phyloP scores from a whole-genome alignment of 2,329 filamentous ascomycete genomes.

The Dactylonectria macrodidyma region DNA sequence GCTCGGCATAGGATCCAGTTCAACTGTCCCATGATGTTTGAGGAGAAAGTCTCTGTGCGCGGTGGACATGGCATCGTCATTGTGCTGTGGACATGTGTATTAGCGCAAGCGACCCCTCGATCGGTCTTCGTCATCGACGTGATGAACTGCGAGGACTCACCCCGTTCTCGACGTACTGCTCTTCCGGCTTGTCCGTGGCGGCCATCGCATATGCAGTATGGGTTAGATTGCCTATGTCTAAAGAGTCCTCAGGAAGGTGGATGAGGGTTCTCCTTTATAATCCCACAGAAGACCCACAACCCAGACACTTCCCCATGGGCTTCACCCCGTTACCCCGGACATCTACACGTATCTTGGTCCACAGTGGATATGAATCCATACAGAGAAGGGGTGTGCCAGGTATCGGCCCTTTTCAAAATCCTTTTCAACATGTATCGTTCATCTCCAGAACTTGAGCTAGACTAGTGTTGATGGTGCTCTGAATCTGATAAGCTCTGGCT shows the following conservation, averaged over 20 bases:
- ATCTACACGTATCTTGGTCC: constrained; percentile 9
- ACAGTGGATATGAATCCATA: constrained; percentile 11
- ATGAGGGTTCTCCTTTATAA: constrained; percentile 14
- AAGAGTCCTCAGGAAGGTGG: background rate
- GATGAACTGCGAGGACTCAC: background rate
- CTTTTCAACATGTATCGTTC: background rate
- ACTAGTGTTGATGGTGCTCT: background rate
- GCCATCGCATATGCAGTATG: background rate
- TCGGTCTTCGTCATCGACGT: background rate
- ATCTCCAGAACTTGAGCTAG: too few species aligned
- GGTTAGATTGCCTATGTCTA: background rate
- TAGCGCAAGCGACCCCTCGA: background rate
- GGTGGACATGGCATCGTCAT: constrained; percentile 7
- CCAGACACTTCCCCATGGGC: constrained; percentile 12
- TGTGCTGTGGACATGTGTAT: constrained; percentile 1
- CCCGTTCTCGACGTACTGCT: constrained; percentile 23
- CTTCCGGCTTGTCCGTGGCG: constrained; percentile 23
- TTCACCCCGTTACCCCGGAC: constrained; percentile 24
- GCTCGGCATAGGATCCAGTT: constrained; percentile 28
- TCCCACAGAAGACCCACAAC: background rate
- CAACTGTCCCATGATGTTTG: constrained; percentile 17
- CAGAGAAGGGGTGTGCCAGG: constrained; percentile 18
- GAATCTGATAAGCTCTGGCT: background rate
- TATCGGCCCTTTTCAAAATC: background rate
- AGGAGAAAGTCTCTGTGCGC: constrained; percentile 20